Percentiles rank a stretch among this genome's conserved stretches.
These are phyloP conservation scores for Agaricus sinodeliciosus DNA, from an alignment of 768 basidiomycete genomes.

Conservation along the genomic window DNA sequence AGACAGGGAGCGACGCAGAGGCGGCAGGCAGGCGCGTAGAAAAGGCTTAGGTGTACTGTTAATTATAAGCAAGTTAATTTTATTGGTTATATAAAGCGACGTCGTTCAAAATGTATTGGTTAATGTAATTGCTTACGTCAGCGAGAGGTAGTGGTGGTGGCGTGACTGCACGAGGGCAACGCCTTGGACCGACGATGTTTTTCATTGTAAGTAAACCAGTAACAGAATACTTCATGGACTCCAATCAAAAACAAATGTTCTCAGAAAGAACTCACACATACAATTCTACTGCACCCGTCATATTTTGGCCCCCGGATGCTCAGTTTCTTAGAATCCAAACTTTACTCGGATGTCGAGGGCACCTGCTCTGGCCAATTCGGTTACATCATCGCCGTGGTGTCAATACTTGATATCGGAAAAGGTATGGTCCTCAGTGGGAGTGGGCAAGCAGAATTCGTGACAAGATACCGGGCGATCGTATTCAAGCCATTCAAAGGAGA, in stretches of 20 bases:
- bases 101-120: too few relatives aligned
- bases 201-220: slow-evolving; percentile 53
- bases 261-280: slow-evolving; percentile 96
- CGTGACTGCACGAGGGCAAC: background rate
- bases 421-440: slow-evolving; percentile 89
- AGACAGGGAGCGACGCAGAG: slow-evolving; percentile 17
- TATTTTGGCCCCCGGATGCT: slow-evolving; percentile 97
- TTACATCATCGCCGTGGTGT: slow-evolving; percentile 89
- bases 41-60: background rate
- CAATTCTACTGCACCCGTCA: slow-evolving; percentile 94
- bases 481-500: slow-evolving; percentile 99
- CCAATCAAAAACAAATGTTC: slow-evolving; percentile 7
- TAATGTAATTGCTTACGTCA: background rate
- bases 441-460: slow-evolving; percentile 94
- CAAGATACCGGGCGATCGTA: slow-evolving; percentile 91
- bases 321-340: slow-evolving; percentile 86
- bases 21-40: background rate
- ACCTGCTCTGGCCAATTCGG: slow-evolving; percentile 95
- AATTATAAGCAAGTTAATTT: too few relatives aligned
- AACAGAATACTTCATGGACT: background rate
- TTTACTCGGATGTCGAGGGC: slow-evolving; percentile 95
- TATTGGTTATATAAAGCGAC: background rate
- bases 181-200: slow-evolving; percentile 41
- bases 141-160: background rate
- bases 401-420: slow-evolving; percentile 85